Conservation (phyloP, 1,284 basidiomycete species). For the Lentinula novae-zelandiae region DNA sequence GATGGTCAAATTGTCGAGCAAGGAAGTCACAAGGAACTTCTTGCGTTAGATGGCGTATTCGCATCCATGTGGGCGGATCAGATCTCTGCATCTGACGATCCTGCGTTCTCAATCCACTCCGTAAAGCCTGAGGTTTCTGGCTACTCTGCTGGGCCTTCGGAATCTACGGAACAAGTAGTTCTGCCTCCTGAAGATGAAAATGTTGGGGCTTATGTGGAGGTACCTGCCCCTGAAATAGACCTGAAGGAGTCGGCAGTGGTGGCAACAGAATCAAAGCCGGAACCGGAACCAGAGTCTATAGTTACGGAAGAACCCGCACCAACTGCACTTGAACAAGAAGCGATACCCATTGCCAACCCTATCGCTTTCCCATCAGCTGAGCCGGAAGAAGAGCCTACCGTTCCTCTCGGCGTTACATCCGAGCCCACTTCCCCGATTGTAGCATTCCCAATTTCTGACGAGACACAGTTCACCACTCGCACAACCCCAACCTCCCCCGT, state of each 20-base stretch:
- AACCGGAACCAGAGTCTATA: not conserved
- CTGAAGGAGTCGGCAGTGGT: not conserved
- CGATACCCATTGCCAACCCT: constrained; percentile 20
- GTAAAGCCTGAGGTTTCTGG: constrained; percentile 40
- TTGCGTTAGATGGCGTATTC: constrained; percentile 67
- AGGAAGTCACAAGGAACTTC: constrained; percentile 71
- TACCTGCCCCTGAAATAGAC: constrained; percentile 1
- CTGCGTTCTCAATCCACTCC: constrained; percentile 28
- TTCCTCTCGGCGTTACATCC: constrained; percentile 9
- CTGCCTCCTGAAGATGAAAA: not conserved
- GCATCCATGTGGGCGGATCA: constrained; percentile 83
- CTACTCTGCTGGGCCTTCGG: constrained; percentile 25
- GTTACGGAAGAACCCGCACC: not conserved
- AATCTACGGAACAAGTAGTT: not conserved
- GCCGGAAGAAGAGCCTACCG: not conserved
- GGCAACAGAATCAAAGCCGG: not conserved
- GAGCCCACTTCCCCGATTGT: constrained; percentile 22
- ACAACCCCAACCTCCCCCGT: constrained; percentile 24
- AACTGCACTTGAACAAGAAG: not conserved
- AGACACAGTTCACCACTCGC: constrained; percentile 13
- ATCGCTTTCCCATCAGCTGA: constrained; percentile 42
- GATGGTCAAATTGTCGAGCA: constrained; percentile 80
- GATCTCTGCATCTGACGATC: constrained; percentile 54
- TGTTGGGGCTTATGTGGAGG: not conserved
- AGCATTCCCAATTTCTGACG: constrained; percentile 30